These are phyloP conservation scores for Calvatia gigantea DNA, from an alignment of 768 basidiomycete species.

Conservation along the genomic window DNA sequence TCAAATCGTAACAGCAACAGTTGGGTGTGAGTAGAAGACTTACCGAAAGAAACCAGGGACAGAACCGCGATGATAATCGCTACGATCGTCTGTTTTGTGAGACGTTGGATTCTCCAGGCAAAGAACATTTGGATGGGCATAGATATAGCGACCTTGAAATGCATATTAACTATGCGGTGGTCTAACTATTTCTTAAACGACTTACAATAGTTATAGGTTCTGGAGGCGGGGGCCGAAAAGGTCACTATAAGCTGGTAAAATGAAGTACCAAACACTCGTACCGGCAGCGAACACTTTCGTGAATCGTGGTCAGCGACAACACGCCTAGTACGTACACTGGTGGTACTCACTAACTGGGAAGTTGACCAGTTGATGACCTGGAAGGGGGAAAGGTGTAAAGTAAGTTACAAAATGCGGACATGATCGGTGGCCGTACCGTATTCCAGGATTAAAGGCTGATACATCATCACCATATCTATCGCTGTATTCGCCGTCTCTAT, in stretches of 20 bases:
- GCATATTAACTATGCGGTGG: background rate
- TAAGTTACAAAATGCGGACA: background rate
- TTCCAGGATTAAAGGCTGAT: slow-evolving; percentile 40
- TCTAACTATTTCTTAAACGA: background rate
- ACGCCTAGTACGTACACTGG: background rate
- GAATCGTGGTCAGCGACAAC: background rate
- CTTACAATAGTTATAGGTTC: slow-evolving; percentile 32
- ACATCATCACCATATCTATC: slow-evolving; percentile 43
- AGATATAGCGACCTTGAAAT: slow-evolving; percentile 35
- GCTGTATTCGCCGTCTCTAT: slow-evolving; percentile 41
- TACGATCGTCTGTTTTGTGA: slow-evolving; percentile 36
- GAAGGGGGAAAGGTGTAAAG: background rate
- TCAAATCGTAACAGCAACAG: background rate
- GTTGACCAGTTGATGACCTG: slow-evolving; percentile 28
- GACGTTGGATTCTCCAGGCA: slow-evolving; percentile 37
- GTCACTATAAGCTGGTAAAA: background rate
- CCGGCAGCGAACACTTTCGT: slow-evolving; percentile 27
- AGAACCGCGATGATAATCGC: slow-evolving; percentile 28
- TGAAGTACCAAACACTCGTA: slow-evolving; percentile 8
- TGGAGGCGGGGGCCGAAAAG: slow-evolving; percentile 4
- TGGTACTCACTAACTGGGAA: slow-evolving; percentile 29
- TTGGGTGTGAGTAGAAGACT: background rate
- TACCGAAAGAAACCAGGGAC: slow-evolving; percentile 34
- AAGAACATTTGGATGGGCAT: slow-evolving; percentile 47
- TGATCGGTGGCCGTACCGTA: slow-evolving; percentile 22